A percentile compares a stretch with the other conserved stretches of the same genome.
Evolutionary conservation across 306 rosid genomes (phyloP).

Genomic region (Cicer chorassanicum): DNA sequence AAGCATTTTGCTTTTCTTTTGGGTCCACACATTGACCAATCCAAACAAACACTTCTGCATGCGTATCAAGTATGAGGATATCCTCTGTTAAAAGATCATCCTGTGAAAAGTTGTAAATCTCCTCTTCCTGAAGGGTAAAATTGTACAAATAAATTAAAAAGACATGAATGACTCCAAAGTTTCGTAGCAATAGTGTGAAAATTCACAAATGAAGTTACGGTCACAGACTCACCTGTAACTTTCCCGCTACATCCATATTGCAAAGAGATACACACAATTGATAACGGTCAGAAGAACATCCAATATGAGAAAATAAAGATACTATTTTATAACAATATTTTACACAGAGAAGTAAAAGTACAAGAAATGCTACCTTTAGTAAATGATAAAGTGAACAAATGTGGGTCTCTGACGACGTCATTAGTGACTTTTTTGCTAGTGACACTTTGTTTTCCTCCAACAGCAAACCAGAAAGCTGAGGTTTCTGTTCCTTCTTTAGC

Average conservation of each 20-base stretch:
- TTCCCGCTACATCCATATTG: conserved; percentile 71
- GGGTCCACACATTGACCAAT: conserved; percentile 87
- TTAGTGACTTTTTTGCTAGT: conserved; percentile 67
- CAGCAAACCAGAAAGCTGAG: conserved; percentile 93
- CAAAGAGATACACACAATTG: conserved; percentile 44
- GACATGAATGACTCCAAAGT: conserved; percentile 35
- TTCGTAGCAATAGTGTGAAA: conserved; percentile 39
- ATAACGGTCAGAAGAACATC: conserved; percentile 58
- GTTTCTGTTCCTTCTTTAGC: conserved; percentile 99
- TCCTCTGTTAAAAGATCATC: conserved; percentile 97
- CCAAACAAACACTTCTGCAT: conserved; percentile 98
- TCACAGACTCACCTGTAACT: conserved; percentile 84
- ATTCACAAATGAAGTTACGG: conserved; percentile 39
- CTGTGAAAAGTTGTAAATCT: conserved; percentile 86
- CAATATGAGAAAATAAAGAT: conserved; percentile 38
- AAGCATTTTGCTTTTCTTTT: conserved; percentile 86
- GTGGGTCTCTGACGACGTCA: conserved; percentile 85
- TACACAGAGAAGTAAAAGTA: not conserved
- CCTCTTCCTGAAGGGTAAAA: conserved; percentile 71
- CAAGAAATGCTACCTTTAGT: conserved; percentile 67
- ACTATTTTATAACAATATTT: conserved; percentile 13
- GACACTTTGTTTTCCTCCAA: conserved; percentile 93
- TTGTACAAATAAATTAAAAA: conserved; percentile 42
- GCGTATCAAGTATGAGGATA: conserved; percentile 89
- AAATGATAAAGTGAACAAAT: conserved; percentile 77